Base-by-base conservation (phyloP, 2,329 filamentous ascomycete genomes). In the Massarina eburnea region DNA sequence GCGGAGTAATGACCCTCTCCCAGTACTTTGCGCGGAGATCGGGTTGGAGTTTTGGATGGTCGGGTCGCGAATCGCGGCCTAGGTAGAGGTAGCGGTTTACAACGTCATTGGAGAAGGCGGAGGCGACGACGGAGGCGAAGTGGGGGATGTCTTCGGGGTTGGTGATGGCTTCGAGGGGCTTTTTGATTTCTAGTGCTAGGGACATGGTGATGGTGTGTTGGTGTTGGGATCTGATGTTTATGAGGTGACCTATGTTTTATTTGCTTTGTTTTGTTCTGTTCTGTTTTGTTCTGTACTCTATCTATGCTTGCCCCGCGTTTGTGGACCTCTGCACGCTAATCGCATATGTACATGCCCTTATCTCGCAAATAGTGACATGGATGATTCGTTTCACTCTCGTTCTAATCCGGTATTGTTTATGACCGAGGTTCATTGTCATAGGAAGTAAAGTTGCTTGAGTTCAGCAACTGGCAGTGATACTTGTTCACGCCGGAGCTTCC, bases 51-150 rank as follows among this genome's bases (percentile, higher is more conserved):
- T 44, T 44, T 4, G 41, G 41, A 29, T 44, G 33, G 17, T 44
- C 26, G 8, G 41, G 41, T 17, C 36, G 36, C 21, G 41, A 38
- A 26, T 38, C 34, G 12, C 34, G 34, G 15, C 34, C 41, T 12
- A 44, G n/a, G 18, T 22, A 44, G 10, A 44, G 34, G 15, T 44
- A 44, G 17, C 41, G 41, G 27, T 44, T 44, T 8, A 44, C 18
- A 12, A 26, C 41, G 17, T 44, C 41, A 10, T 44, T 34, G 18
- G 24, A 30, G 18, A 44, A 44, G 10, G 12, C 41, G 8, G 21
- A 19, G 10, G 41, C 41, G 26, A 44, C 27, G 14, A 44, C 21
- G 7, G 15, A 5, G 5, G 41, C 34, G 15, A 39, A 33, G 4
- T 20, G n/a, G 3, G 34, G 34, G n/a, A 44, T 32, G 7, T 44